Evolutionary conservation across 2,329 filamentous ascomycete genomes (phyloP), one percentile per base, ranked within the genome.

Genomic region (Magnaporthiopsis incrustans): DNA sequence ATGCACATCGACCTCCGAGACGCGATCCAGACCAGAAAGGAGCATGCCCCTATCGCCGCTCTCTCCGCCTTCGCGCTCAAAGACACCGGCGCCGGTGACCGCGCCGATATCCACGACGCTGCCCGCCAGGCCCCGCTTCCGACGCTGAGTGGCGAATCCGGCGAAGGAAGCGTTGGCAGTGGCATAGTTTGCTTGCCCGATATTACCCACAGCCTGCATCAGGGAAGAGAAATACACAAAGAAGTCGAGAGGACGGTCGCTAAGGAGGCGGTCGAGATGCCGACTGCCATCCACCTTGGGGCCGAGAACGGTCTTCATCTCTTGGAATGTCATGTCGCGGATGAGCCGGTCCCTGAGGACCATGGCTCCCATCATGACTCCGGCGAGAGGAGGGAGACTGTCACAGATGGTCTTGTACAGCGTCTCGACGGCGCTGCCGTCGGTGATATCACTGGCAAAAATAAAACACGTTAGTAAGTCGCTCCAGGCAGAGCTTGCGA

Each of bases 111-210:
- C 64, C 12, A 79, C 69, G 5, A 70, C 67, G 4, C 73, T 74
- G 0, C 66, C 77, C 15, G 71, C 70, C 0, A 76, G 62, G 0
- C 78, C 77, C 2, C 72, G 70, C 6, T 65, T 66, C 0, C 73
- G 65, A 7, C 78, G 69, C 4, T 75, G 67, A 0, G 64, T 59
- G 0, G 70, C 74, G 0, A 81, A 68, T 1, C 65, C 65, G 3
- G 66, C 64, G 70, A 79, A 74, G 67, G 73, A 81, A 10, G 64
- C 64, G 65, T 80, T 80, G 2, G 75, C 77, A 0, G 77, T 75
- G 1, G 69, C 66, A 66, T 82, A 82, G 66, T 76, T 78, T 3
- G 71, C 64, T 67, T 82, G 79, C 25, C 68, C 68, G 32, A 25
- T 26, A 50, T 70, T 69, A n/a, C 72, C 72, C 3, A 65, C 50